phyloP scores from a whole-genome alignment of 305 asterid species.

The Solanum hybrid region DNA sequence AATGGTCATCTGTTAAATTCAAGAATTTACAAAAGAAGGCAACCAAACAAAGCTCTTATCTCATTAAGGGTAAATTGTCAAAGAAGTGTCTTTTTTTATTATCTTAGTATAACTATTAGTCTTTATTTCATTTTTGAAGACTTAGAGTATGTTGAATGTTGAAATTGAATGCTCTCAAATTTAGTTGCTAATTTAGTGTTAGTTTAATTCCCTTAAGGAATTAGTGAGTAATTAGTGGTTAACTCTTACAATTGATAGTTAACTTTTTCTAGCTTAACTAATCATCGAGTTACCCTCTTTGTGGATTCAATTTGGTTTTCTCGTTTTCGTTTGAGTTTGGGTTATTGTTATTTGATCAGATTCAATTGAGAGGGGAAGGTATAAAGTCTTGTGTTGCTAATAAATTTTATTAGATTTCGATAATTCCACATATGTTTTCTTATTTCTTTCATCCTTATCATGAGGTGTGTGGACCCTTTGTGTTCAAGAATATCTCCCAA shows the following conservation, averaged over 20 bases:
- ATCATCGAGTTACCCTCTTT: background rate
- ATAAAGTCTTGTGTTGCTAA: too few species aligned
- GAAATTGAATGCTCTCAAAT: background rate
- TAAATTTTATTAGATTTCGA: too few species aligned
- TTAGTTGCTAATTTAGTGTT: background rate
- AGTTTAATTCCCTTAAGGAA: background rate
- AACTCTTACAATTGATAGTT: background rate
- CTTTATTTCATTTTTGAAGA: background rate
- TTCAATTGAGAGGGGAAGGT: too few species aligned
- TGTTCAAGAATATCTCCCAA: too few species aligned
- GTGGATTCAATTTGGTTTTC: background rate
- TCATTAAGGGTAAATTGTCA: background rate
- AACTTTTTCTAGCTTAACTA: background rate
- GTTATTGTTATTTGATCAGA: too few species aligned
- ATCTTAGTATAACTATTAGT: background rate
- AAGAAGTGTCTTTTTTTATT: too few species aligned
- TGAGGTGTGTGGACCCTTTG: too few species aligned
- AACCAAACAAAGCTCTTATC: too few species aligned
- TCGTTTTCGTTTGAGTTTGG: too few species aligned
- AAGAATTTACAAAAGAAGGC: background rate
- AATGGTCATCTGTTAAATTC: background rate
- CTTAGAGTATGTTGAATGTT: background rate
- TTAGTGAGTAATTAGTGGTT: background rate
- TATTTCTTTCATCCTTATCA: too few species aligned
- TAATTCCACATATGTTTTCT: too few species aligned